These are phyloP conservation scores for Macaranga tanarius DNA, from an alignment of 441 rosid genomes.

Conservation along the genomic window DNA sequence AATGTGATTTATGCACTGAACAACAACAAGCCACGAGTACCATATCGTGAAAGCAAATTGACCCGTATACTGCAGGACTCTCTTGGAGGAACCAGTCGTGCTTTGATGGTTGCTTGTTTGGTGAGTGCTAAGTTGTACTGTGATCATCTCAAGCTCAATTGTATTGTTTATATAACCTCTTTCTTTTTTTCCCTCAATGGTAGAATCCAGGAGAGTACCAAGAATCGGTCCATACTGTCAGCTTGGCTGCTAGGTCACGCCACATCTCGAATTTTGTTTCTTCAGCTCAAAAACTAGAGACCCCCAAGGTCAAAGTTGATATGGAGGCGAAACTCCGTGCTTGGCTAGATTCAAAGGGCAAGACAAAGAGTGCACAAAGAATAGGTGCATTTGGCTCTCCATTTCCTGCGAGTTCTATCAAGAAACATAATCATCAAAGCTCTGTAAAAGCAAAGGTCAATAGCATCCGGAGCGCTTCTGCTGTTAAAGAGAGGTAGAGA, in stretches of 20 bases:
- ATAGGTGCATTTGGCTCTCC: conserved; percentile 47
- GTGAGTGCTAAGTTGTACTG: conserved; percentile 40
- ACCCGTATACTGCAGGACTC: conserved; percentile 94
- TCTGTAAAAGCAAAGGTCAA: conserved; percentile 43
- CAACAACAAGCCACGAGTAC: conserved; percentile 62
- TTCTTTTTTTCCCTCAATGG: neutral
- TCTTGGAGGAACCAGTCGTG: conserved; percentile 78
- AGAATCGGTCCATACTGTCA: conserved; percentile 84
- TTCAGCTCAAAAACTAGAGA: conserved; percentile 49
- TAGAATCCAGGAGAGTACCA: conserved; percentile 95
- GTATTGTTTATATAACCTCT: neutral
- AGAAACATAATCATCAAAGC: conserved; percentile 41
- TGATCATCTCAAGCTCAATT: neutral
- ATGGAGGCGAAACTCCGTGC: conserved; percentile 79
- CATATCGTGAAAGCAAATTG: conserved; percentile 91
- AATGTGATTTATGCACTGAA: conserved; percentile 89
- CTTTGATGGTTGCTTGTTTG: conserved; percentile 90
- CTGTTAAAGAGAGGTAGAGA: conserved; percentile 46
- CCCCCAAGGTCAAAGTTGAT: conserved; percentile 61
- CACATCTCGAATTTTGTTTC: conserved; percentile 59
- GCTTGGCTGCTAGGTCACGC: conserved; percentile 93
- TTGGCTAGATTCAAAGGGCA: conserved; percentile 93
- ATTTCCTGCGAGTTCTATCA: conserved; percentile 38
- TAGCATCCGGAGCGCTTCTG: conserved; percentile 26
- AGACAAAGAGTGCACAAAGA: conserved; percentile 58